Evolutionary conservation across 2,329 filamentous ascomycete genomes (phyloP).

Genomic region (Drechslerella dactyloides): DNA sequence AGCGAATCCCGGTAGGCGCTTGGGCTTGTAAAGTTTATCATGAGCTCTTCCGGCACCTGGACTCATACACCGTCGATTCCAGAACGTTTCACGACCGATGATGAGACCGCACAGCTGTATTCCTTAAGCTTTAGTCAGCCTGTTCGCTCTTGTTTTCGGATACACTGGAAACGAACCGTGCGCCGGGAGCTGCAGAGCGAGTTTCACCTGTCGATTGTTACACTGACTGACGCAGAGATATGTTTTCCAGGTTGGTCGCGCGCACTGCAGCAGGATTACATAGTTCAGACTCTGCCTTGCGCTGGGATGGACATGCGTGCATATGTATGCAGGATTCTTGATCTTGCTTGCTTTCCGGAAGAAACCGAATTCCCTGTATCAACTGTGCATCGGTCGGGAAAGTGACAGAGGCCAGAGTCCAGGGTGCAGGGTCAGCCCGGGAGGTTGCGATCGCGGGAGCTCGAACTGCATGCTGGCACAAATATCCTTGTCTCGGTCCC

Average conservation of each 20-base stretch:
- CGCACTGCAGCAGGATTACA: too few relatives aligned
- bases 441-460: neutral
- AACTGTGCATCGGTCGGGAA: neutral
- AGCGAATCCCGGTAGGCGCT: neutral
- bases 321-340: neutral
- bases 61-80: neutral
- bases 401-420: neutral
- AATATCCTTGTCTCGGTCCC: neutral
- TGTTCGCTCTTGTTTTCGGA: neutral
- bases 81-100: slow-evolving; percentile 39
- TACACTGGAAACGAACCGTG: slow-evolving; percentile 35
- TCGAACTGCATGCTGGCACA: neutral
- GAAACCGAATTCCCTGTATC: too few relatives aligned
- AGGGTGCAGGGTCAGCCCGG: neutral
- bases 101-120: neutral
- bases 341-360: neutral
- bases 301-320: neutral
- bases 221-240: neutral
- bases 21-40: neutral
- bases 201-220: slow-evolving; percentile 42
- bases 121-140: slow-evolving; percentile 6
- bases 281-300: too few relatives aligned
- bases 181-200: slow-evolving; percentile 48
- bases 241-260: slow-evolving; percentile 40
- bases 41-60: neutral